Evolutionary conservation across 345 rosid species (phyloP), one percentile per base, ranked within the genome.

Genomic region (Mangifera indica): DNA sequence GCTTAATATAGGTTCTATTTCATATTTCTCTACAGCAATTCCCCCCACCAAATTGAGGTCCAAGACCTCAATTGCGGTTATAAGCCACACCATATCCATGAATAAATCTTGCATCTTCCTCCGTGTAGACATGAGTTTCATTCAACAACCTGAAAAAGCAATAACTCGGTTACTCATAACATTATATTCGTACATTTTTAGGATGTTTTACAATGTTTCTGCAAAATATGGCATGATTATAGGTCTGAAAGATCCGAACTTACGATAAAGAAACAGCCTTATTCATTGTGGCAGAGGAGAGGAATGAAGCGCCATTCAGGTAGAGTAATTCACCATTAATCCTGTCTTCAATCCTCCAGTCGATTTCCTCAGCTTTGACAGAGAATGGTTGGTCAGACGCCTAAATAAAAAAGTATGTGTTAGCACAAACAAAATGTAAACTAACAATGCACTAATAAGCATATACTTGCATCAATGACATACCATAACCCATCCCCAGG

Each of bases 401-500:
- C 94, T 89, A 34, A 34, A 46, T 26, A 60, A 18, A 67, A 15
- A 9, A 45, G 65, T 25, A 48, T 42, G 22, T 10, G 21, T 29
- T 24, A 37, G 44, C 2, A 14, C 51, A 4, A 69, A 25, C 71
- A 64, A 24, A 10, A 55, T 7, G 34, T 7, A 22, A 12, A 12
- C 22, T 13, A 49, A 18, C 17, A 6, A 34, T 22, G 10, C n/a
- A 20, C 11, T 32, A n/a, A 53, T 12, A 18, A 54, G 20, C 8
- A 67, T 14, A 53, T 53, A 53, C 11, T 67, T 71, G 66, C 51
- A 10, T 66, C 7, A 48, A 37, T 7, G 57, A 32, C 76, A 15
- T 83, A 89, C 91, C 97, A 94, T 91, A 52, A 92, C 94, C 98
- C 98, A 94, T 73, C 98, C 97, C 98, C 98, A 94, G 3, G 97